Evolutionary conservation across 2,329 filamentous ascomycete species (phyloP).

Genomic region (Neonectria ditissima): DNA sequence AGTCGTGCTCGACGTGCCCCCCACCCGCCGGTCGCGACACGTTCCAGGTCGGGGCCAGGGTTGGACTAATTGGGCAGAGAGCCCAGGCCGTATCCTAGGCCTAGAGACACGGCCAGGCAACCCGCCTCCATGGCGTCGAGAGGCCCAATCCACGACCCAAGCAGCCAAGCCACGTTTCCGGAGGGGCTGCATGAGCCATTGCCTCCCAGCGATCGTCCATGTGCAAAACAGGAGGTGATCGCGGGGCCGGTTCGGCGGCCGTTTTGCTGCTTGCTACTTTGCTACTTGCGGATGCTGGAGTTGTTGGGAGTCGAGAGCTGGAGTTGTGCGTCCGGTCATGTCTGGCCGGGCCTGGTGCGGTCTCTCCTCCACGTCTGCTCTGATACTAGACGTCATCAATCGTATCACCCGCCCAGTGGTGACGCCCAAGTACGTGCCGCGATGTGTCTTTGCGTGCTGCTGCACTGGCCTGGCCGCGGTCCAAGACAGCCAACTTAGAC

Average conservation of each 20-base stretch:
- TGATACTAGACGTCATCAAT: constrained; percentile 27
- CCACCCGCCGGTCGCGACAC: constrained; percentile 26
- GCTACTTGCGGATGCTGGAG: too few species aligned
- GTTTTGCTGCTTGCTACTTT: too few species aligned
- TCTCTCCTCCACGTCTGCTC: constrained; percentile 26
- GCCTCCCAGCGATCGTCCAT: constrained; percentile 29
- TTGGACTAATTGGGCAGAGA: neutral
- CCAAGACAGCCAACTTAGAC: constrained; percentile 20
- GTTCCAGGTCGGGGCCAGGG: constrained; percentile 4
- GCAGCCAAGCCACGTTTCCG: constrained; percentile 43
- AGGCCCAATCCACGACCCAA: constrained; percentile 35
- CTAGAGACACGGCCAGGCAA: constrained; percentile 33
- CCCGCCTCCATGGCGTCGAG: constrained; percentile 20
- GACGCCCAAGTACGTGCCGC: constrained; percentile 6
- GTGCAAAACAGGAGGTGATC: constrained; percentile 29
- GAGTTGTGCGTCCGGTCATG: constrained; percentile 22
- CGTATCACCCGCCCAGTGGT: constrained; percentile 34
- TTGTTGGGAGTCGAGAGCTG: too few species aligned
- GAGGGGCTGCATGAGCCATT: constrained; percentile 35
- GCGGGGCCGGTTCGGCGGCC: constrained; percentile 20
- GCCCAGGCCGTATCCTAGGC: too few species aligned
- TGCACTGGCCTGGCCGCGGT: constrained; percentile 33
- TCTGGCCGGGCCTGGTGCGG: constrained; percentile 18
- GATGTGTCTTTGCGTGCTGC: constrained; percentile 27
- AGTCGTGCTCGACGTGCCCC: constrained; percentile 20